Evolutionary conservation across 495 filamentous ascomycete species (phyloP).

Genomic region (Trichoderma virens): DNA sequence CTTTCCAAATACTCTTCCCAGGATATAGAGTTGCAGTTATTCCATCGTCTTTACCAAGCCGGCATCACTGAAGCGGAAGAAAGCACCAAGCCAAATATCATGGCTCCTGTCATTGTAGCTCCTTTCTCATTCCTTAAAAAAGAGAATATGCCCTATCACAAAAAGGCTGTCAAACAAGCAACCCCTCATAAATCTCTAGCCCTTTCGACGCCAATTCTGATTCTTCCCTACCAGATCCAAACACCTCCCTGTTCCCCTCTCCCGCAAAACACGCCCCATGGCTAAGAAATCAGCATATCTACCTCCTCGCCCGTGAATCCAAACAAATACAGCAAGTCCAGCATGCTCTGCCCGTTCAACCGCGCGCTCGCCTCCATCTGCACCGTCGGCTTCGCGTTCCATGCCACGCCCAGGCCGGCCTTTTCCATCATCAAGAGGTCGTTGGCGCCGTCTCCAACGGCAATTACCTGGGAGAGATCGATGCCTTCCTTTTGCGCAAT

Average conservation of each 20-base stretch:
- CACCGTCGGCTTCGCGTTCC: constrained; percentile 87
- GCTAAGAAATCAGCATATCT: constrained; percentile 33
- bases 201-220: background rate
- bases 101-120: no score
- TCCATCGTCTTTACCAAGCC: no score
- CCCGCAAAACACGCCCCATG: background rate
- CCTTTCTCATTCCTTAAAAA: no score
- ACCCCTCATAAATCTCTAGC: no score
- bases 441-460: constrained; percentile 91
- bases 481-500: constrained; percentile 70
- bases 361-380: constrained; percentile 77
- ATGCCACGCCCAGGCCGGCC: constrained; percentile 85
- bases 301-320: constrained; percentile 66
- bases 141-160: no score
- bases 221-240: background rate
- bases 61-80: no score
- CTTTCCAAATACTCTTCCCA: no score
- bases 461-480: constrained; percentile 65
- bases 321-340: constrained; percentile 78
- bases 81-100: no score
- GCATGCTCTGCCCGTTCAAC: constrained; percentile 69
- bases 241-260: background rate
- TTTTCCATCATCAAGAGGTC: constrained; percentile 86
- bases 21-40: no score
- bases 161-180: no score